phyloP scores from a whole-genome alignment of 106 monocot species.

The Dendrobium chrysotoxum region DNA sequence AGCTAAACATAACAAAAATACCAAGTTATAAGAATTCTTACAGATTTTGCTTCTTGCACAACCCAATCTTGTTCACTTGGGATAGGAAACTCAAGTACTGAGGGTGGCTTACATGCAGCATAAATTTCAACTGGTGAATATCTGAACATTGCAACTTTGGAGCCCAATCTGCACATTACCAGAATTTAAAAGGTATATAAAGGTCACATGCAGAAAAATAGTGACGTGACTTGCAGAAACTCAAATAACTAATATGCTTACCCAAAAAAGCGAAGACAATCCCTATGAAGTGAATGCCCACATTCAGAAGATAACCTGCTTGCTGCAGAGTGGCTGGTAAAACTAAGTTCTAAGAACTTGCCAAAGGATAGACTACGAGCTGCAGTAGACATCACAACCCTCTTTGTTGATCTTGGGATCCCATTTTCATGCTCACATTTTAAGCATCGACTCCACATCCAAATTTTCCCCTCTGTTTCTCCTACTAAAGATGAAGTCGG shows the following conservation, averaged over 20 bases:
- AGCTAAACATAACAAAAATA: neutral
- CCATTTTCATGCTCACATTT: conserved; percentile 68
- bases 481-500: conserved; percentile 24
- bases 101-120: conserved; percentile 59
- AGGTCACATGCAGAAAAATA: neutral
- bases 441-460: conserved; percentile 98
- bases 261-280: conserved; percentile 96
- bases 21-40: conserved; percentile 15
- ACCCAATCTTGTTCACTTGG: conserved; percentile 56
- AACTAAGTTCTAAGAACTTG: conserved; percentile 94
- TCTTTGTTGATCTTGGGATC: conserved; percentile 33
- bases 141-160: conserved; percentile 78
- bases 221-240: neutral
- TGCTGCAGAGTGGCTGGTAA: conserved; percentile 76
- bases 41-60: conserved; percentile 62
- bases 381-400: conserved; percentile 73
- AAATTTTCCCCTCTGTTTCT: conserved; percentile 75
- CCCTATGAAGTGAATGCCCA: conserved; percentile 84
- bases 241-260: conserved; percentile 21
- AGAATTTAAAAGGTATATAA: conserved; percentile 3
- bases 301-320: conserved; percentile 71
- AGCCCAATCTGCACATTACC: conserved; percentile 48
- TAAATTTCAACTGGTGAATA: conserved; percentile 81
- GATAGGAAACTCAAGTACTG: conserved; percentile 52
- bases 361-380: conserved; percentile 87